Base-by-base conservation (phyloP, 495 filamentous ascomycete genomes). In the Hypomontagnella monticulosa region DNA sequence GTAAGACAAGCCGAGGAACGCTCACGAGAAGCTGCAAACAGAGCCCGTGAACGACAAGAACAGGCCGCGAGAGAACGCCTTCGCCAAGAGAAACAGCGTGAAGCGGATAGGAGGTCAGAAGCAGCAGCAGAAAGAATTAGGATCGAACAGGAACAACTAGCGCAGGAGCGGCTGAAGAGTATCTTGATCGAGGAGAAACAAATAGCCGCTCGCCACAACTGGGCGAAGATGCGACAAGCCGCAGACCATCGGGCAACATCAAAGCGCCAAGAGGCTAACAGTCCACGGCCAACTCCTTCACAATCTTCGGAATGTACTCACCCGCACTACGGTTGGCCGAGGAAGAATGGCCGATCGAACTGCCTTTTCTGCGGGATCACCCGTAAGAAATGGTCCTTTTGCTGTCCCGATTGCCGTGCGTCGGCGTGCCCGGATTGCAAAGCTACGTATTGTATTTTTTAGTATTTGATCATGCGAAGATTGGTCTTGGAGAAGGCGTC, bases 81-180 rank as follows among this genome's bases (percentile, higher is more conserved):
- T 0, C 61, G 56, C 3, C 40, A 7, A 41, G 32, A 65, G 8
- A 65, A 47, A 30, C 43, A 44, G 10, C 27, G 6, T 30, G 61
- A 69, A 36, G 66, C 66, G 1, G 66, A 65, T 18, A 56, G 33
- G 16, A 60, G 61, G 27, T 69, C 66, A 9, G 49, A 69, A 53
- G 56, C 60, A n/a, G 55, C 50, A 10, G 61, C 56, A 5, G 51
- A 42, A 10, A 60, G 36, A 18, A 16, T 49, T 0, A 44, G 66
- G 32, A 23, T 30, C 38, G 61, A 69, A 27, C 66, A 65, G 36
- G 66, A 69, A 51, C 42, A 41, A 34, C 61, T 51, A 9, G 66
- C 66, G 12, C 42, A 33, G 15, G 61, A 69, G 15, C 53, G 66
- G 15, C 40, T 69, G 0, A 54, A 40, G 4, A 19, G n/a, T 10